Percentiles rank a stretch among this genome's conserved stretches.
These are phyloP conservation scores for Podospora anserina DNA, from an alignment of 495 filamentous ascomycete genomes.

Conservation along the genomic window DNA sequence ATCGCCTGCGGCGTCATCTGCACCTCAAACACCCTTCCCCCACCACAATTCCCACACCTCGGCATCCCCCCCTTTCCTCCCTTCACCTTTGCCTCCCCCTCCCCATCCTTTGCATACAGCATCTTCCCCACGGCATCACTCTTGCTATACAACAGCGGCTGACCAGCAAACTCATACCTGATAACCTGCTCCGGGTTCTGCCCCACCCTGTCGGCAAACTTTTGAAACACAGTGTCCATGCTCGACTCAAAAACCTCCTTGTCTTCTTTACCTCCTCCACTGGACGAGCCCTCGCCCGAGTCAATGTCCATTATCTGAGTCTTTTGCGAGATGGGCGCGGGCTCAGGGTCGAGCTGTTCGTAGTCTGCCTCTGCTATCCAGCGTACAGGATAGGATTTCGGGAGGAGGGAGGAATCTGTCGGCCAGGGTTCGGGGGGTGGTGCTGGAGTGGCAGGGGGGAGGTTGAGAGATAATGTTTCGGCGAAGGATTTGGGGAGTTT, in stretches of 20 bases:
- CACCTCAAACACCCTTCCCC: slow-evolving; percentile 70
- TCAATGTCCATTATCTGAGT: slow-evolving; percentile 57
- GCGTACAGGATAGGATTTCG: slow-evolving; percentile 63
- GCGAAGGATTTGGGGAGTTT: slow-evolving; percentile 72
- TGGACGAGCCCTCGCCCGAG: slow-evolving; percentile 19
- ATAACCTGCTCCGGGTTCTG: slow-evolving; percentile 95
- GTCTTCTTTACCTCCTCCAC: slow-evolving; percentile 58
- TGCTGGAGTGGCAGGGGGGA: slow-evolving; percentile 40
- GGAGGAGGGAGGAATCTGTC: slow-evolving; percentile 55
- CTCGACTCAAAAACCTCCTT: slow-evolving; percentile 79
- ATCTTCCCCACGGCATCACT: slow-evolving; percentile 68
- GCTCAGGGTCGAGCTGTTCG: slow-evolving; percentile 67
- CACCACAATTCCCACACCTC: slow-evolving; percentile 71
- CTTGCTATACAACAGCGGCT: slow-evolving; percentile 77
- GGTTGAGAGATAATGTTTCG: slow-evolving; percentile 50
- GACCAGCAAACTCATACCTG: slow-evolving; percentile 82
- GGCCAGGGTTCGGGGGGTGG: slow-evolving; percentile 72
- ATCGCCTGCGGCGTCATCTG: slow-evolving; percentile 93
- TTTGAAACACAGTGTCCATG: slow-evolving; percentile 86
- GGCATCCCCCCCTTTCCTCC: slow-evolving; percentile 56
- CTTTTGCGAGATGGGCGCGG: slow-evolving; percentile 41
- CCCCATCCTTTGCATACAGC: slow-evolving; percentile 34
- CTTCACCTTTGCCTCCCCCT: slow-evolving; percentile 13
- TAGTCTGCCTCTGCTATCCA: slow-evolving; percentile 86
- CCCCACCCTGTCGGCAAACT: slow-evolving; percentile 78